phyloP scores from a whole-genome alignment of 495 filamentous ascomycete genomes.

The Bacidia gigantensis region DNA sequence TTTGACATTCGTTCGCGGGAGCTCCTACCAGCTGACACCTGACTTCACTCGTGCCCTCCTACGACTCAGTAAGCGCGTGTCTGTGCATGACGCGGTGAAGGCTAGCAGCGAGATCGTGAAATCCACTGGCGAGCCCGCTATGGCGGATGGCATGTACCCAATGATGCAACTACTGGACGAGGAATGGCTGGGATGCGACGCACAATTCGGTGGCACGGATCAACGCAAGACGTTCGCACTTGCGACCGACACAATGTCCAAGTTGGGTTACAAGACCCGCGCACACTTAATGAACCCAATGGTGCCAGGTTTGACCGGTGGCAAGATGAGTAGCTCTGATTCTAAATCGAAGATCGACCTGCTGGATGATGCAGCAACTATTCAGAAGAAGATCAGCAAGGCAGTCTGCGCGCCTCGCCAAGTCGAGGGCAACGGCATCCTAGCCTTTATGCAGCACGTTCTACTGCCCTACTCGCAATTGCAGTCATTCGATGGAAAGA shows the following conservation, averaged over 20 bases:
- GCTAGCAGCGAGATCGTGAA: slow-evolving; percentile 86
- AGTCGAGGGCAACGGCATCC: slow-evolving; percentile 67
- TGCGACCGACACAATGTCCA: slow-evolving; percentile 40
- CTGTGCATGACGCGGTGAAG: slow-evolving; percentile 53
- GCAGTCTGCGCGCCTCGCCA: slow-evolving; percentile 57
- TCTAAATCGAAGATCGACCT: slow-evolving; percentile 77
- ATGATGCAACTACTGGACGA: slow-evolving; percentile 78
- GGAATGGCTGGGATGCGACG: slow-evolving; percentile 70
- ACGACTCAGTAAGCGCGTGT: slow-evolving; percentile 38
- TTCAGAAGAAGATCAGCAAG: slow-evolving; percentile 68
- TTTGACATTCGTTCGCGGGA: slow-evolving; percentile 70
- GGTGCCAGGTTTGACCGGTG: slow-evolving; percentile 66
- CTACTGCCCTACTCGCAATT: slow-evolving; percentile 43
- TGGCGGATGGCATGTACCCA: slow-evolving; percentile 63
- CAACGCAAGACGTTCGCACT: slow-evolving; percentile 83
- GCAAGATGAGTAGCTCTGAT: slow-evolving; percentile 55
- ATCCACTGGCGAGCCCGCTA: slow-evolving; percentile 54
- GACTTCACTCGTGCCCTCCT: slow-evolving; percentile 21
- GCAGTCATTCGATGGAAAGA: slow-evolving; percentile 4
- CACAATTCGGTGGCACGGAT: slow-evolving; percentile 55
- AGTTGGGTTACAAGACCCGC: slow-evolving; percentile 33
- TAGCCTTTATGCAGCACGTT: slow-evolving; percentile 68
- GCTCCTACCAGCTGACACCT: slow-evolving; percentile 52
- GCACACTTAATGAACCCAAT: slow-evolving; percentile 82
- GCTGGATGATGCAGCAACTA: slow-evolving; percentile 54